Evolutionary conservation across 371 early-diverging fungal genomes (phyloP), one percentile per base, ranked within the genome.

Genomic region (Zancudomyces culisetae): DNA sequence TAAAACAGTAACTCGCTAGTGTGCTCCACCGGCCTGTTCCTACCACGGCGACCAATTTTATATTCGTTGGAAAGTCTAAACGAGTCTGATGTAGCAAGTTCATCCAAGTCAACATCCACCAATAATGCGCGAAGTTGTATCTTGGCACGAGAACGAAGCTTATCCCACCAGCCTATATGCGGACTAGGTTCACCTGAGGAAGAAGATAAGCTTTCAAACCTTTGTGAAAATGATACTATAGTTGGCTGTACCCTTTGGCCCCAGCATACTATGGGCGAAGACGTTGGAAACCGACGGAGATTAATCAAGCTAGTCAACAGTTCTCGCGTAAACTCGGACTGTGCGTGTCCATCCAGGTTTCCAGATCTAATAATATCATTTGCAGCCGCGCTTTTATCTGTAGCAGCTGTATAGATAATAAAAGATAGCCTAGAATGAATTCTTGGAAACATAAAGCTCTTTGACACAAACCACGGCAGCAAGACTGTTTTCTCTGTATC

Each of bases 131-230:
- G 60, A 19, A 54, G 49, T 35, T 54, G 60, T 27, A 63, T 23
- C 23, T 63, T 66, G 43, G 61, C 53, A 2, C 65, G 54, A 29
- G 62, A 62, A 26, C 70, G 62, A 51, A 69, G 45, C 55, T 69
- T 69, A 52, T 69, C 70, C 70, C 70, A 69, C 70, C 70, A 69
- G 3, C 64, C 64, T 19, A 69, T 45, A 2, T 58, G 53, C 0
- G 70, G 70, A 13, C 70, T 69, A 42, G 60, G 57, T 19, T 69
- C 70, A 27, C 62, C 57, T 27, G 61, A 62, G 42, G 70, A 57
- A 8, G 61, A 60, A 2, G 69, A 64, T 1, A 56, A 49, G 2
- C 61, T 53, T 27, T 69, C 70, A 19, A 69, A 28, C 19, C 70
- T 58, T 53, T 69, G 70, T 53, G 70, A 63, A 24, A 69, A 49